phyloP scores from a whole-genome alignment of 2,329 filamentous ascomycete genomes.

The Cryphonectria parasitica region DNA sequence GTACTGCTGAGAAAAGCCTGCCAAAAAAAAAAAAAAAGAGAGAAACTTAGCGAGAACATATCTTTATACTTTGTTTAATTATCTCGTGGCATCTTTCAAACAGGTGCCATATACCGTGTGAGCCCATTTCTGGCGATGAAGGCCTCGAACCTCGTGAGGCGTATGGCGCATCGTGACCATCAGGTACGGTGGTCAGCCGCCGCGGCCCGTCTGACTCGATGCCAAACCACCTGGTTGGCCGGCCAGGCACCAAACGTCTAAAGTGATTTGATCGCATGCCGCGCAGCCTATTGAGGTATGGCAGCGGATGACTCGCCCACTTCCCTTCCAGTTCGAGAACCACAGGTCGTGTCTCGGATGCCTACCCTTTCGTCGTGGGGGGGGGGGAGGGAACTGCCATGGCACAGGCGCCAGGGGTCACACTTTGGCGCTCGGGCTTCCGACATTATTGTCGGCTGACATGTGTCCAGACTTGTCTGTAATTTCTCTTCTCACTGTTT shows the following conservation, averaged over 20 bases:
- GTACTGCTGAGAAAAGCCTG: neutral
- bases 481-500: too few species aligned
- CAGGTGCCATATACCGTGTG: neutral
- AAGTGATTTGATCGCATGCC: neutral
- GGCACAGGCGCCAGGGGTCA: too few species aligned
- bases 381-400: too few species aligned
- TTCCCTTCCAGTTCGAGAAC: too few species aligned
- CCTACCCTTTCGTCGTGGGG: too few species aligned
- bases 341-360: too few species aligned
- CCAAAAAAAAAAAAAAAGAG: neutral
- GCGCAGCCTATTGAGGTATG: neutral
- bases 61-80: neutral
- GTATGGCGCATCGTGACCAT: conserved; percentile 7
- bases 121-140: neutral
- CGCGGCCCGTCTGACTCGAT: conserved; percentile 20
- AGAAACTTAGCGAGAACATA: neutral
- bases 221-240: neutral
- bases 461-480: too few species aligned
- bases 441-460: too few species aligned
- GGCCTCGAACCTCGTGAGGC: neutral
- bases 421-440: too few species aligned
- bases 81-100: neutral
- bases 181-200: conserved; percentile 6
- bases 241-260: neutral
- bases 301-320: too few species aligned